Evolutionary conservation across 495 filamentous ascomycete species (phyloP).

Genomic region (Schizothecium vesticola): DNA sequence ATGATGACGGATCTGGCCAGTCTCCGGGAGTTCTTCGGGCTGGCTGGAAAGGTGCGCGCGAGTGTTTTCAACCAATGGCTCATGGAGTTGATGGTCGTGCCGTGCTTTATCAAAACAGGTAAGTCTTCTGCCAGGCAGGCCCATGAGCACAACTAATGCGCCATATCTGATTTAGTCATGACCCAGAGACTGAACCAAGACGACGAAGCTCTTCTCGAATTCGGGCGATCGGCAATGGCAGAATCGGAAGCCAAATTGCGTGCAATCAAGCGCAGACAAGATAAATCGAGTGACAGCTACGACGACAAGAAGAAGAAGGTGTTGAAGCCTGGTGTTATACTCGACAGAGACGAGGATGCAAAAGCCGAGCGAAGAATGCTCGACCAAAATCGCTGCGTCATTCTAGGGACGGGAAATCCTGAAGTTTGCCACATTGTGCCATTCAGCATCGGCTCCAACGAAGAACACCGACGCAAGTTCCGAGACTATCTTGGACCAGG

Average conservation of each 20-base stretch:
- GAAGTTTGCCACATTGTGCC: conserved; percentile 3
- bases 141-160: neutral
- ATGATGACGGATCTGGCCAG: neutral
- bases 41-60: neutral
- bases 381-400: neutral
- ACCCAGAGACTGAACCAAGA: neutral
- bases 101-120: conserved; percentile 2
- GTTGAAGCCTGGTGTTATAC: neutral
- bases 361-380: neutral
- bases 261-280: neutral
- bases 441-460: neutral
- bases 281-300: neutral
- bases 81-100: neutral
- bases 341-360: neutral
- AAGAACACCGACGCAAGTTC: neutral
- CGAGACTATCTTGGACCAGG: neutral
- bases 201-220: neutral
- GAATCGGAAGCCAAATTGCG: neutral
- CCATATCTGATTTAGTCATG: neutral
- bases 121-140: neutral
- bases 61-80: neutral
- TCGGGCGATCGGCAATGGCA: neutral
- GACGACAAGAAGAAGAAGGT: neutral
- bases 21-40: neutral
- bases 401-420: neutral